phyloP scores from a whole-genome alignment of 352 stramenopile species.

The Aphanomyces invadans region DNA sequence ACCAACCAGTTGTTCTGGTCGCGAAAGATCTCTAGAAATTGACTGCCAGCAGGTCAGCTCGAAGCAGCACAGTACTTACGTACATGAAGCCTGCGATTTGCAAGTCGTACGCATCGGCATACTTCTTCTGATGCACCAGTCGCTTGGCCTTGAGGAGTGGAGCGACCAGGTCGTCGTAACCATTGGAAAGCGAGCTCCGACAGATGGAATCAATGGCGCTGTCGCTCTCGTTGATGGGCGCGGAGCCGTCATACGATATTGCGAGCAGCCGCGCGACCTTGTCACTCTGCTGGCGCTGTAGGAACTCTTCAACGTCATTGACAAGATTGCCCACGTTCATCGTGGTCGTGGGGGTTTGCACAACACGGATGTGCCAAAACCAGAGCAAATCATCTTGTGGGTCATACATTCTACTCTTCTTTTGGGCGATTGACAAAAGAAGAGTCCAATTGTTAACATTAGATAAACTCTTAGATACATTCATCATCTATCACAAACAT shows the following conservation, averaged over 20 bases:
- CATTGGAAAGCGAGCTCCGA: background rate
- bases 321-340: background rate
- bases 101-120: background rate
- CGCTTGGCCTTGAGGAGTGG: constrained; percentile 20
- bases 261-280: background rate
- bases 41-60: constrained; percentile 30
- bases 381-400: too few relatives aligned
- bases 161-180: background rate
- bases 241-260: background rate
- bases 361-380: background rate
- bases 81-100: constrained; percentile 17
- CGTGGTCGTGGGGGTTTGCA: background rate
- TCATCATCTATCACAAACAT: too few relatives aligned
- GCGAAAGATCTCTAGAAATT: constrained; percentile 82
- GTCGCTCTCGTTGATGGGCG: background rate
- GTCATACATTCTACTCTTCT: too few relatives aligned
- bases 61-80: background rate
- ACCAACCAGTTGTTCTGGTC: constrained; percentile 82
- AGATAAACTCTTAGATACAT: too few relatives aligned
- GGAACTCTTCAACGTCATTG: constrained; percentile 12
- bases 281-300: constrained; percentile 9
- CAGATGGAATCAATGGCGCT: background rate
- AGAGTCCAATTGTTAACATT: too few relatives aligned
- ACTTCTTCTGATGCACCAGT: background rate
- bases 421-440: background rate